These are phyloP conservation scores for Aspergillus ostianus DNA, from an alignment of 495 filamentous ascomycete species.

Conservation along the genomic window DNA sequence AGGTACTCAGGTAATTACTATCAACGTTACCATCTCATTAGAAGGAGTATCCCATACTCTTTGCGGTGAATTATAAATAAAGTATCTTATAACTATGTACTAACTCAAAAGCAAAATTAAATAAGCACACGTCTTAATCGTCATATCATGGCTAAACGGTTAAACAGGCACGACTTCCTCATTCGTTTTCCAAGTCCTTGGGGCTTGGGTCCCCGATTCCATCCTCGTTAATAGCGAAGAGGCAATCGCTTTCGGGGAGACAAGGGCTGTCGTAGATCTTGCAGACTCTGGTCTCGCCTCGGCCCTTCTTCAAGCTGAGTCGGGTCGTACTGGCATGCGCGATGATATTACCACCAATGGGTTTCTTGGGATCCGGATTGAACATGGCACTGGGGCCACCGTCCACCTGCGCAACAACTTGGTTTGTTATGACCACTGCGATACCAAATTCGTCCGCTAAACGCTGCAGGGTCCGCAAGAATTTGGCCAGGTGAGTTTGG, in stretches of 20 bases:
- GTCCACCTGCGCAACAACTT: constrained; percentile 97
- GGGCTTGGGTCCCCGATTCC: constrained; percentile 94
- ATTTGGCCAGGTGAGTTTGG: constrained; percentile 94
- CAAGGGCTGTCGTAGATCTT: constrained; percentile 99
- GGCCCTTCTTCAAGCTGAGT: constrained; percentile 89
- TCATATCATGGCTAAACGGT: not conserved
- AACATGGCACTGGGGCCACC: constrained; percentile 96
- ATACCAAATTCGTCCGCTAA: constrained; percentile 98
- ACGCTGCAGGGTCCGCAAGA: constrained; percentile 90
- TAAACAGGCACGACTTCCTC: constrained; percentile 7
- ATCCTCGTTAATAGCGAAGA: constrained; percentile 96
- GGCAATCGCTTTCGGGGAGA: constrained; percentile 90
- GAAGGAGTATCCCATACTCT: constrained; percentile 4
- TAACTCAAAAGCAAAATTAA: constrained; percentile 1
- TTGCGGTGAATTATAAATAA: constrained; percentile 4
- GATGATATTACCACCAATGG: constrained; percentile 98
- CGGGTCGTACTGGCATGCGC: constrained; percentile 92
- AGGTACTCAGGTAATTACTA: no score
- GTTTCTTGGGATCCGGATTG: constrained; percentile 98
- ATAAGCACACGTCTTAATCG: not conserved
- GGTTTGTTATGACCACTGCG: constrained; percentile 97
- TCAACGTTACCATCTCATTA: not conserved
- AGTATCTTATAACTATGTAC: constrained; percentile 18
- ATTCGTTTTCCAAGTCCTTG: constrained; percentile 88
- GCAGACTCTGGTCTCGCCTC: constrained; percentile 92